Base-by-base conservation (phyloP, 2,329 filamentous ascomycete genomes). In the Diaporthe batatas region DNA sequence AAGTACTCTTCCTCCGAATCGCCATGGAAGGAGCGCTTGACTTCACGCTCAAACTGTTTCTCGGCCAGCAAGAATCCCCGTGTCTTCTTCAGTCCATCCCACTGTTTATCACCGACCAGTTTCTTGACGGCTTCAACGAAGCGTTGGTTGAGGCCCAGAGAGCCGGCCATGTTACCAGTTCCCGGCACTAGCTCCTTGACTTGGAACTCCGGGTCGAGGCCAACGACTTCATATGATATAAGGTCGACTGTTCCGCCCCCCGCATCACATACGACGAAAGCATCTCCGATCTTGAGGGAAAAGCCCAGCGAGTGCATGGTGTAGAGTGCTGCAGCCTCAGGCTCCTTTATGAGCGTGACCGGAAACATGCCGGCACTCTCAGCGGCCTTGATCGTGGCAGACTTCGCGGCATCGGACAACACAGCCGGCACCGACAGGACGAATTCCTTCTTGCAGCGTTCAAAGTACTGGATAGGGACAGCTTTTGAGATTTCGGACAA, bases 111-210 rank as follows among this genome's bases (percentile, higher is more conserved):
- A 25, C 51, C 51, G 5, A 53, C 23, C 23, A 53, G 51, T 1
- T 29, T 7, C 23, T 29, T 29, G 51, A 53, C 51, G 4, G 51
- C 51, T 7, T 53, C 51, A 12, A 29, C 51, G 51, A 53, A 53
- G 23, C 51, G 51, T 53, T 53, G 51, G 16, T 53, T 53, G 2
- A 53, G 51, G 6, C 51, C 51, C 11, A 53, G 23, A 4, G 51
- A 53, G 11, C 51, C 51, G 10, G 51, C 51, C 51, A 53, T 53
- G 11, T 23, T 11, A 68, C 64, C 64, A n/a, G 44, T 34, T 39
- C 64, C 64, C 4, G 64, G 64, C 16, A 68, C 64, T 8, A 68
- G 47, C 47, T 68, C 64, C 32, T 32, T 29, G 14, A 68, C 44
- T 51, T 68, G 29, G 2, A 68, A 34, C 0, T 21, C 8, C n/a